These are phyloP conservation scores for Alternaria viburni DNA, from an alignment of 2,329 filamentous ascomycete species.

Conservation along the genomic window DNA sequence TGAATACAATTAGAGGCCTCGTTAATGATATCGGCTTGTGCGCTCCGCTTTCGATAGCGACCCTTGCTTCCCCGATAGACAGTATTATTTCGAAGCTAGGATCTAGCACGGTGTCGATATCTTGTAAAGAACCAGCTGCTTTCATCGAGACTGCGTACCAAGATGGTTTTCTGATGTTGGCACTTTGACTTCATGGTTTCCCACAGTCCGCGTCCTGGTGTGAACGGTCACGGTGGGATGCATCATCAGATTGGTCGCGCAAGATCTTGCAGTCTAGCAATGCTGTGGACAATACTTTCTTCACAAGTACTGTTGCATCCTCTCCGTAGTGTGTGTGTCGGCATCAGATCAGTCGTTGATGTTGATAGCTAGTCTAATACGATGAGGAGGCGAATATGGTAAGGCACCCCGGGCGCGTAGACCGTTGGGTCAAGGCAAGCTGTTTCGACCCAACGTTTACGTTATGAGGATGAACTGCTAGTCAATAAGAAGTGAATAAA, in stretches of 20 bases:
- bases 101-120: not conserved
- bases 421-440: not conserved
- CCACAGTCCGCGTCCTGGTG: not conserved
- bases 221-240: not conserved
- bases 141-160: not conserved
- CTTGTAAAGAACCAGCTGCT: not conserved
- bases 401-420: not conserved
- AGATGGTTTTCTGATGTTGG: not conserved
- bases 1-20: not conserved
- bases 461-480: not conserved
- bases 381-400: not conserved
- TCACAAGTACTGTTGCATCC: not conserved
- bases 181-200: not conserved
- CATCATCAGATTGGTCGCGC: not conserved
- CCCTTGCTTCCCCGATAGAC: not conserved
- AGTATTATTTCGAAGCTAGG: not conserved
- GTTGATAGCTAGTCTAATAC: not conserved
- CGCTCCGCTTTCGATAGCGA: not conserved
- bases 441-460: not conserved
- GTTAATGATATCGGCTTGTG: not conserved
- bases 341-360: not conserved
- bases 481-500: not conserved
- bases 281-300: not conserved
- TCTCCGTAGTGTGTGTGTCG: not conserved
- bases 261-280: not conserved